Evolutionary conservation across 208 protist species (phyloP), one percentile per base, ranked within the genome.

Genomic region (Trypanosoma brucei): DNA sequence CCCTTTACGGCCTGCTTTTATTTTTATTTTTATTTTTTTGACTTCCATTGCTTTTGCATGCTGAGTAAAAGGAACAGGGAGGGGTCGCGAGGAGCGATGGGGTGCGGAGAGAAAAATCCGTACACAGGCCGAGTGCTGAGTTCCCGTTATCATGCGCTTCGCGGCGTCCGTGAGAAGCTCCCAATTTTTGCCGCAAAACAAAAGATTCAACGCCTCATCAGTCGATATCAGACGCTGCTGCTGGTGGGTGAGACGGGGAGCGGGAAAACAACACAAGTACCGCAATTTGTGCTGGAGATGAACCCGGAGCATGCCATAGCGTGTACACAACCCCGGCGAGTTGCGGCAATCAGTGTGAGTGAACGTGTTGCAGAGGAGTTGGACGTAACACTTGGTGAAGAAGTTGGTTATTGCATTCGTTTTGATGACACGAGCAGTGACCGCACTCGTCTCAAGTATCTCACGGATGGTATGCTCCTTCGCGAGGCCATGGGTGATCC

Each of bases 401-500:
- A 98, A 64, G 98, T 99, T 2, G 98, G 98, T 9, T 99, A 99
- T 78, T 85, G 72, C 5, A 98, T 99, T 72, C 93, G 98, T 60
- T 99, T 99, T 78, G 98, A 99, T 62, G 97, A 99, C 69, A 93
- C 81, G 54, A 98, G 92, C 22, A 91, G 77, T 6, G 68, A 80
- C 9, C 81, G 96, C 34, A 99, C 98, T 6, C 75, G 81, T 0
- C 86, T 99, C 5, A 98, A 99, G 64, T 99, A 99, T 70, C 84
- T 99, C 70, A 99, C 98, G 1, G 98, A 99, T 84, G 98, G 98
- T 92, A 99, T 99, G 89, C 70, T 99, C 7, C 78, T 99, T 11
- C 88, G 98, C 51, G 98, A 99, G 68, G 96, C 90, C 44, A 90
- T 99, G 68, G 62, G 84, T 22, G 97, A 99, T 71, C 80, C 91